phyloP scores from a whole-genome alignment of 257 asterid genomes.

The Salvia hispanica region DNA sequence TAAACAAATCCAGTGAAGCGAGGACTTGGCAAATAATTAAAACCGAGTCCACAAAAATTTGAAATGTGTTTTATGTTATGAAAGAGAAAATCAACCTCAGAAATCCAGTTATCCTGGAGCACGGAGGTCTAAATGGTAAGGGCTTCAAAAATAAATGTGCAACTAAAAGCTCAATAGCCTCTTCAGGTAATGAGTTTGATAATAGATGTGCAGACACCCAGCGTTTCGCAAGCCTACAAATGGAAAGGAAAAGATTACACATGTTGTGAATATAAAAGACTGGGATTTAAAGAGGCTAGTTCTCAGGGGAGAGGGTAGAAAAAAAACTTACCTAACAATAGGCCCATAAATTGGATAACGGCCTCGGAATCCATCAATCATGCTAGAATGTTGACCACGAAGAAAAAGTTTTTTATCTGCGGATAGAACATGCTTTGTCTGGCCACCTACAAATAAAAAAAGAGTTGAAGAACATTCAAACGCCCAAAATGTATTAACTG shows the following conservation, averaged over 20 bases:
- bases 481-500: slow-evolving; percentile 20
- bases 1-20: neutral
- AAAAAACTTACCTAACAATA: slow-evolving; percentile 67
- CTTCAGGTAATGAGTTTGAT: slow-evolving; percentile 74
- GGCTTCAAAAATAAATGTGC: slow-evolving; percentile 85
- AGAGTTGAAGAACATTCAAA: neutral
- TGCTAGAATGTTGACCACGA: slow-evolving; percentile 85
- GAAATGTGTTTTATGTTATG: slow-evolving; percentile 14
- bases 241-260: neutral
- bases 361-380: slow-evolving; percentile 86
- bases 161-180: slow-evolving; percentile 89
- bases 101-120: slow-evolving; percentile 86
- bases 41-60: neutral
- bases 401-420: slow-evolving; percentile 72
- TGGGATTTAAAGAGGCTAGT: no score
- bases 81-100: slow-evolving; percentile 55
- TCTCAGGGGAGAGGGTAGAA: neutral
- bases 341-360: slow-evolving; percentile 84
- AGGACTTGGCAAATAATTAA: slow-evolving; percentile 16
- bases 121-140: slow-evolving; percentile 73
- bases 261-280: neutral
- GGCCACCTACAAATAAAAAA: slow-evolving; percentile 41
- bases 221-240: slow-evolving; percentile 84
- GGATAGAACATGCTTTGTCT: slow-evolving; percentile 59
- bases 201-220: slow-evolving; percentile 96